These are phyloP conservation scores for Penicillium sp. DNA, from an alignment of 2,329 filamentous ascomycete species.

Conservation along the genomic window DNA sequence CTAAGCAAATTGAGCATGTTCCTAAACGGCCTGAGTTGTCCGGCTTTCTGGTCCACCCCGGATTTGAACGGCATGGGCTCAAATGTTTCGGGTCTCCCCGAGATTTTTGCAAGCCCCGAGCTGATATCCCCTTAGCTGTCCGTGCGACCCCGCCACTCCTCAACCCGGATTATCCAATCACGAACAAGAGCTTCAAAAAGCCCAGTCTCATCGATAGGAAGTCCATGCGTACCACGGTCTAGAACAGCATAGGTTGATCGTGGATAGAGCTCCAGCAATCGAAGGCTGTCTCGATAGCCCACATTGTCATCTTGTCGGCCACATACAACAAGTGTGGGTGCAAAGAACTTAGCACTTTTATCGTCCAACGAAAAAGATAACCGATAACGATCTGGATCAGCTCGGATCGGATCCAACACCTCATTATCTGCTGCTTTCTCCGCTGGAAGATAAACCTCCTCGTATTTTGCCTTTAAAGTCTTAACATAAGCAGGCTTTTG, in stretches of 20 bases:
- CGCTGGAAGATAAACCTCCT: slow-evolving; percentile 17
- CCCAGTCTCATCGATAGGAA: slow-evolving; percentile 28
- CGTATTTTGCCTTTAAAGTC: slow-evolving; percentile 22
- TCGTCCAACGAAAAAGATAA: slow-evolving; percentile 22
- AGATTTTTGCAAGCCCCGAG: not conserved
- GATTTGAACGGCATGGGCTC: not conserved
- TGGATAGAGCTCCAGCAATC: slow-evolving; percentile 29
- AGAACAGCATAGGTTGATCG: slow-evolving; percentile 26
- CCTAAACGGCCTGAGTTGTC: too few species aligned
- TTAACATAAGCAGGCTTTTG: slow-evolving; percentile 29
- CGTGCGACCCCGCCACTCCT: slow-evolving; percentile 22
- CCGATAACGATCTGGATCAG: slow-evolving; percentile 26
- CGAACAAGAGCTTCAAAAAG: slow-evolving; percentile 30
- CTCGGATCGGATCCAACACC: slow-evolving; percentile 27
- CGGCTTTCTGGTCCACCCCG: not conserved
- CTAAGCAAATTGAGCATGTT: too few species aligned
- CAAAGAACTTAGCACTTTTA: slow-evolving; percentile 21
- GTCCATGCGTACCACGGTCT: slow-evolving; percentile 27
- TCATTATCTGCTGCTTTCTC: slow-evolving; percentile 18
- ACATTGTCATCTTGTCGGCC: slow-evolving; percentile 29
- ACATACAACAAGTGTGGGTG: slow-evolving; percentile 30
- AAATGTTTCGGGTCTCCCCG: not conserved
- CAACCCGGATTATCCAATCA: slow-evolving; percentile 27
- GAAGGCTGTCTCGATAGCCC: slow-evolving; percentile 31
- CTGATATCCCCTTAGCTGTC: slow-evolving; percentile 1